Evolutionary conservation across 1,284 basidiomycete species (phyloP).

Genomic region (Filobasidium uniguttulatum): DNA sequence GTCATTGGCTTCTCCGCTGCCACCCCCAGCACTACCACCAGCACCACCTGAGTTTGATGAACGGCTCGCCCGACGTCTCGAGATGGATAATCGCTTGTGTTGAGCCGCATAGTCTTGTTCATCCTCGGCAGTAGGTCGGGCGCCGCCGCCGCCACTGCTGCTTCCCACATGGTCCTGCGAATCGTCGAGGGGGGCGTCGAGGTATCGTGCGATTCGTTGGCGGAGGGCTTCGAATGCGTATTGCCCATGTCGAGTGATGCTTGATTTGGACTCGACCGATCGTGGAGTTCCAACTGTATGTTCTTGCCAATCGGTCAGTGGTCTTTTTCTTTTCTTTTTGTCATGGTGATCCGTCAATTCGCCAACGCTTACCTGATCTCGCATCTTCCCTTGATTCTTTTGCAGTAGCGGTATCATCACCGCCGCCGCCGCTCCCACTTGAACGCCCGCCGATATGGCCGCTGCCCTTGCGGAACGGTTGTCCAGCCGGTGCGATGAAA

Average conservation of each 20-base stretch:
- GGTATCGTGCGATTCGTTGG: background rate
- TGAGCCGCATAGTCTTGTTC: background rate
- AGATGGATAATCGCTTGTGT: background rate
- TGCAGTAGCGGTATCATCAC: background rate
- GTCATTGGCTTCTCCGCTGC: background rate
- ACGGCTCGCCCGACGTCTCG: background rate
- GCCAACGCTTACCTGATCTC: background rate
- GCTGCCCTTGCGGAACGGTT: background rate
- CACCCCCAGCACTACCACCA: background rate
- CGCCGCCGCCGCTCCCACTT: too few species aligned
- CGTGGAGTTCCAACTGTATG: background rate
- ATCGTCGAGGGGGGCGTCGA: background rate
- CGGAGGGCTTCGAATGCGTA: background rate
- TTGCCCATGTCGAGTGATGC: background rate
- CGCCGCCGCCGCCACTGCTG: too few species aligned
- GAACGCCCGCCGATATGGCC: background rate
- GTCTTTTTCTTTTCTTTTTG: background rate
- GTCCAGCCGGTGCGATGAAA: background rate
- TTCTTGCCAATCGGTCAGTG: background rate
- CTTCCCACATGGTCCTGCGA: background rate
- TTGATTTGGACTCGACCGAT: background rate
- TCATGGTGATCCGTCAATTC: background rate
- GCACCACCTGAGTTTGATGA: background rate
- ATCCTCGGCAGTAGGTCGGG: too few species aligned
- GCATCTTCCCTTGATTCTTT: background rate